Percentiles rank a stretch among this genome's conserved stretches.
These are phyloP conservation scores for Starmerella davenportii DNA, from an alignment of 805 yeast species.

Conservation along the genomic window DNA sequence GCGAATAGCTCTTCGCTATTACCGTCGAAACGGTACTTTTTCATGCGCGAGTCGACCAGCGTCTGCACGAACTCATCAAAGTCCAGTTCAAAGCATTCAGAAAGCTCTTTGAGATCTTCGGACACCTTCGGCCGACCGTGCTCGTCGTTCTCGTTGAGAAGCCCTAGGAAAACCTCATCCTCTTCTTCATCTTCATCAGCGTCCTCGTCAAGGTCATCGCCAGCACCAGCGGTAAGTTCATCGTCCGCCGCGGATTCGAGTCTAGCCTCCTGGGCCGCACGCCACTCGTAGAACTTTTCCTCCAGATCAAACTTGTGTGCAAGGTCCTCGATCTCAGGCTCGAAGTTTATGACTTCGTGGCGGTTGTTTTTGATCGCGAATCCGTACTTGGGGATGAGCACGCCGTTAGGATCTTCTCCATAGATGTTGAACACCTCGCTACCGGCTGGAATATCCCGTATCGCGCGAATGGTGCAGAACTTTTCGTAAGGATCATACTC, in stretches of 20 bases:
- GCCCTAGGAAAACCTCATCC: not conserved
- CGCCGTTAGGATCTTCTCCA: constrained; percentile 53
- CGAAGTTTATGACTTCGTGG: constrained; percentile 42
- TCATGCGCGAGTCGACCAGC: not conserved
- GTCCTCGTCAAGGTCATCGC: not conserved
- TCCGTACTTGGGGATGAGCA: constrained; percentile 60
- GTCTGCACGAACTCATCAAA: not conserved
- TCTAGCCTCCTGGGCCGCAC: constrained; percentile 8
- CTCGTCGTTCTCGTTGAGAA: not conserved
- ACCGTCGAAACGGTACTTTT: not conserved
- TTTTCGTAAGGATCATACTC: constrained; percentile 21
- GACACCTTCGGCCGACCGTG: not conserved
- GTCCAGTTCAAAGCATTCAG: not conserved
- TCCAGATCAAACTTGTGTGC: constrained; percentile 20
- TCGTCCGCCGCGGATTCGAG: not conserved
- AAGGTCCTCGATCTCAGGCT: constrained; percentile 38
- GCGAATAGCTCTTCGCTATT: not conserved
- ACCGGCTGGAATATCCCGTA: constrained; percentile 28
- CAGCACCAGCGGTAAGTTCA: not conserved
- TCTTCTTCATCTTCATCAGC: not conserved
- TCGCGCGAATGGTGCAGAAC: constrained; percentile 54
- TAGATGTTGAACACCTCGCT: constrained; percentile 66
- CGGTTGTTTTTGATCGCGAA: constrained; percentile 41
- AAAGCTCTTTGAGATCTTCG: not conserved
- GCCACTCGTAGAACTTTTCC: constrained; percentile 14